Percentiles rank a stretch among this genome's conserved stretches.
These are phyloP conservation scores for Sclerotinia minor DNA, from an alignment of 2,329 filamentous ascomycete species.

Conservation along the genomic window DNA sequence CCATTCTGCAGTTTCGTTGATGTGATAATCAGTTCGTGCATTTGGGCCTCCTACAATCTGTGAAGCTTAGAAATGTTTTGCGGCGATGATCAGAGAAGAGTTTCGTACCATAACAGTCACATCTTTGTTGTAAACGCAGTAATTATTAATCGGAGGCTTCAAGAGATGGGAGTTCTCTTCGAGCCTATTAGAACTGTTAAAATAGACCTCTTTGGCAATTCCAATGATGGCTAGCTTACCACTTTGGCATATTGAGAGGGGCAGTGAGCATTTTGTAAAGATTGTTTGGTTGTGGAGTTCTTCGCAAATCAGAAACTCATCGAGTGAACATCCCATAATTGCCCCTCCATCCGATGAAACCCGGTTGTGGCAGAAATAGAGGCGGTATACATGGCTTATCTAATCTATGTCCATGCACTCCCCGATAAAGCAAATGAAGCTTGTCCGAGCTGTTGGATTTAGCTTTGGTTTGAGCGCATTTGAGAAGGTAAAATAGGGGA, in stretches of 20 bases:
- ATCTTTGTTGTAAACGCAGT: constrained; percentile 87
- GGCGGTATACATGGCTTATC: background rate
- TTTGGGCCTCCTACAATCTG: constrained; percentile 94
- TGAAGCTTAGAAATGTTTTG: constrained; percentile 16
- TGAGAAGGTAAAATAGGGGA: constrained; percentile 22
- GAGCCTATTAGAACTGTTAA: constrained; percentile 61
- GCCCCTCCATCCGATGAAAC: background rate
- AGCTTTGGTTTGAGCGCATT: constrained; percentile 22
- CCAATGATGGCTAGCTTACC: constrained; percentile 28
- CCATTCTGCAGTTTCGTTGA: constrained; percentile 94
- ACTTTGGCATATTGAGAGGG: constrained; percentile 41
- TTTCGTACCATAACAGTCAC: constrained; percentile 73
- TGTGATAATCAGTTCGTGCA: constrained; percentile 95
- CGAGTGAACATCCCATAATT: background rate
- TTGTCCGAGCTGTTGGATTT: constrained; percentile 14
- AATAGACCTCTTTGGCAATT: background rate
- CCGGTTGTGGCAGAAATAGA: background rate
- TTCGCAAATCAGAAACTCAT: background rate
- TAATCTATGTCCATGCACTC: background rate
- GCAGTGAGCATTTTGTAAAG: constrained; percentile 34
- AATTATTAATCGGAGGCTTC: constrained; percentile 92
- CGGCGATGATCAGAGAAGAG: background rate
- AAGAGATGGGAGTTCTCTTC: constrained; percentile 82
- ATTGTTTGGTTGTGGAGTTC: background rate
- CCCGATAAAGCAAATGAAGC: constrained; percentile 3